Conservation (phyloP, 2,329 filamentous ascomycete genomes). For the Penicillium sp. region DNA sequence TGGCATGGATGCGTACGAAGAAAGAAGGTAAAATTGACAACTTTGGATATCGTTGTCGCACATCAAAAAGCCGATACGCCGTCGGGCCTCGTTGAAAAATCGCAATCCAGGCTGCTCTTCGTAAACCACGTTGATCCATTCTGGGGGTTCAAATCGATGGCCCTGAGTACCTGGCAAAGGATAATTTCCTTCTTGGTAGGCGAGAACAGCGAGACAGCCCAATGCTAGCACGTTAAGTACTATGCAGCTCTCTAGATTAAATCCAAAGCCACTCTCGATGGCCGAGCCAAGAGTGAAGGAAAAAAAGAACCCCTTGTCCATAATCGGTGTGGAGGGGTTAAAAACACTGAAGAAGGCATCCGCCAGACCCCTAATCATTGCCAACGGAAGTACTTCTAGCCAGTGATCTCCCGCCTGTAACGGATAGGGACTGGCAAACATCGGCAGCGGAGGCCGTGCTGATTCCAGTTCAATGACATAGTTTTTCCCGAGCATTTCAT, state of each 20-base stretch:
- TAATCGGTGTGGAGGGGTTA: conserved; percentile 52
- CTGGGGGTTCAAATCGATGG: conserved; percentile 36
- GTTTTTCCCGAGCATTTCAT: conserved; percentile 44
- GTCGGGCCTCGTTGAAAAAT: conserved; percentile 56
- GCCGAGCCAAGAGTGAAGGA: conserved; percentile 50
- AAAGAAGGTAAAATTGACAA: conserved; percentile 54
- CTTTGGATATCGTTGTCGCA: conserved; percentile 51
- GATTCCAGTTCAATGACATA: conserved; percentile 53
- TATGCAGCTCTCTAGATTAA: conserved; percentile 53
- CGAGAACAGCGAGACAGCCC: conserved; percentile 50
- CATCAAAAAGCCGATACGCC: conserved; percentile 53
- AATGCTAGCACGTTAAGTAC: conserved; percentile 53
- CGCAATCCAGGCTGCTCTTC: conserved; percentile 48
- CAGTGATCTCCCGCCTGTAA: conserved; percentile 40
- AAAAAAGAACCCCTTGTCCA: conserved; percentile 54
- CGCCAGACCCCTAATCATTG: conserved; percentile 51
- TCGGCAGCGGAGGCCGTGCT: conserved; percentile 45
- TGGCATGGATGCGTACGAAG: conserved; percentile 35
- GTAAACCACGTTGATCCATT: conserved; percentile 39
- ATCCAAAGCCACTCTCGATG: conserved; percentile 51
- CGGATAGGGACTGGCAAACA: conserved; percentile 39
- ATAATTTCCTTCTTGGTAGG: conserved; percentile 51
- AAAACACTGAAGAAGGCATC: conserved; percentile 56
- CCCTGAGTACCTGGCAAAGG: conserved; percentile 40
- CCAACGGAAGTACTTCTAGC: conserved; percentile 49